These are phyloP conservation scores for Tulasnella sp. DNA, from an alignment of 768 basidiomycete species.

Conservation along the genomic window DNA sequence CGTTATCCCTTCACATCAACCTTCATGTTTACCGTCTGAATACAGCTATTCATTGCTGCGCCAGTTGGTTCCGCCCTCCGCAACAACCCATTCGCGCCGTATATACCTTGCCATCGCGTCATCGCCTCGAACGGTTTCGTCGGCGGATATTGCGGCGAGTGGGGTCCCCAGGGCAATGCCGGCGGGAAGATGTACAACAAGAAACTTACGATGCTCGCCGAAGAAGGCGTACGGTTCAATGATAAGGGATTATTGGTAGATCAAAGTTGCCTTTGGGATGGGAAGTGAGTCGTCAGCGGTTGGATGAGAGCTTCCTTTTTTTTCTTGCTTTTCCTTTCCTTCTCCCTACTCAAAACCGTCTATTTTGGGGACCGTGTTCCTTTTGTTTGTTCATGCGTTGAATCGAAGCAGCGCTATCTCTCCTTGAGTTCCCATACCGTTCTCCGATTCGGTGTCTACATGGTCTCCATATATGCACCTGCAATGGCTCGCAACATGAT, in stretches of 20 bases:
- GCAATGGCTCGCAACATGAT: too few relatives aligned
- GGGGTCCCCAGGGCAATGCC: conserved; percentile 36
- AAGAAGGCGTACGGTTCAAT: conserved; percentile 46
- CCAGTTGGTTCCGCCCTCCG: conserved; percentile 54
- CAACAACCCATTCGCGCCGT: conserved; percentile 56
- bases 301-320: too few relatives aligned
- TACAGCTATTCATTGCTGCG: background rate
- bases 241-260: conserved; percentile 34
- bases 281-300: too few relatives aligned
- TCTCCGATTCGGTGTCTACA: too few relatives aligned
- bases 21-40: background rate
- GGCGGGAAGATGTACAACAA: conserved; percentile 29
- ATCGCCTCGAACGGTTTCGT: conserved; percentile 50
- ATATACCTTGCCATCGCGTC: conserved; percentile 60
- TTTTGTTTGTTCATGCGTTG: too few relatives aligned
- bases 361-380: too few relatives aligned
- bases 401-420: too few relatives aligned
- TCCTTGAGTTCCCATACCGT: too few relatives aligned
- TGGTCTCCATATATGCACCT: too few relatives aligned
- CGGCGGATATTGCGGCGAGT: conserved; percentile 56
- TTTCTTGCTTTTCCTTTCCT: too few relatives aligned
- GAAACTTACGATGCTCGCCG: conserved; percentile 41
- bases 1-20: conserved; percentile 16
- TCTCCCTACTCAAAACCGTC: too few relatives aligned
- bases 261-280: too few relatives aligned